Conservation (phyloP, 1,284 basidiomycete genomes). For the Boletus hoseneyae region DNA sequence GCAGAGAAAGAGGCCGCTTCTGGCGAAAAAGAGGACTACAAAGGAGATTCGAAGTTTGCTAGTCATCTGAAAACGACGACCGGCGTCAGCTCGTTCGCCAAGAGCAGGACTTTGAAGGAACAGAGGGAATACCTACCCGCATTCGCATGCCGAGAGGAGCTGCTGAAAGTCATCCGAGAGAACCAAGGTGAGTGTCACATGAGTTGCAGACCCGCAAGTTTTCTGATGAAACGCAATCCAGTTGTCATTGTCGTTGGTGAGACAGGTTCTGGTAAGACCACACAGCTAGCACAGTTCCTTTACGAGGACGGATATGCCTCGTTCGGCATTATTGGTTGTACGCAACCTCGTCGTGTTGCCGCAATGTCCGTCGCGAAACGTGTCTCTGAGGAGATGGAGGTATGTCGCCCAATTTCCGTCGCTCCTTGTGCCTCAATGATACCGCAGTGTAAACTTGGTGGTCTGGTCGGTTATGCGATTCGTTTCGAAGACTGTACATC, state of each 20-base stretch:
- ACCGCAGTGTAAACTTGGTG: conserved; percentile 77
- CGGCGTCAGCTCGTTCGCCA: conserved; percentile 84
- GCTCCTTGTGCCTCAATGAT: conserved; percentile 1
- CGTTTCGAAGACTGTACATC: conserved; percentile 97
- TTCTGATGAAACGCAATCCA: conserved; percentile 27
- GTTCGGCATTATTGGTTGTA: conserved; percentile 90
- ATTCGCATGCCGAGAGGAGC: conserved; percentile 94
- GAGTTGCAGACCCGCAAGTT: neutral
- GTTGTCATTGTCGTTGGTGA: conserved; percentile 94
- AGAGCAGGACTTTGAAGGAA: conserved; percentile 83
- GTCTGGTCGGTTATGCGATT: conserved; percentile 92
- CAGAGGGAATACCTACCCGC: conserved; percentile 97
- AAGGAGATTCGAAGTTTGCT: conserved; percentile 95
- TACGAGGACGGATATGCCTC: conserved; percentile 95
- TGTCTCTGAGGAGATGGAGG: conserved; percentile 94
- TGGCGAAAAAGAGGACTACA: conserved; percentile 74
- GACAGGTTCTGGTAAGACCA: conserved; percentile 95
- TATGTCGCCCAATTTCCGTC: conserved; percentile 29
- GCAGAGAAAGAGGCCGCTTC: conserved; percentile 59
- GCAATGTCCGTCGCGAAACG: conserved; percentile 99
- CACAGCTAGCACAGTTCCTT: conserved; percentile 87
- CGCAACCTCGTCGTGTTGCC: conserved; percentile 95
- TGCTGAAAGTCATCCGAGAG: conserved; percentile 88
- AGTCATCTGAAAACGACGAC: conserved; percentile 78
- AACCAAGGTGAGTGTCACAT: conserved; percentile 72